phyloP scores from a whole-genome alignment of 164 flowering plant species.

The Aristolochia fimbriata region DNA sequence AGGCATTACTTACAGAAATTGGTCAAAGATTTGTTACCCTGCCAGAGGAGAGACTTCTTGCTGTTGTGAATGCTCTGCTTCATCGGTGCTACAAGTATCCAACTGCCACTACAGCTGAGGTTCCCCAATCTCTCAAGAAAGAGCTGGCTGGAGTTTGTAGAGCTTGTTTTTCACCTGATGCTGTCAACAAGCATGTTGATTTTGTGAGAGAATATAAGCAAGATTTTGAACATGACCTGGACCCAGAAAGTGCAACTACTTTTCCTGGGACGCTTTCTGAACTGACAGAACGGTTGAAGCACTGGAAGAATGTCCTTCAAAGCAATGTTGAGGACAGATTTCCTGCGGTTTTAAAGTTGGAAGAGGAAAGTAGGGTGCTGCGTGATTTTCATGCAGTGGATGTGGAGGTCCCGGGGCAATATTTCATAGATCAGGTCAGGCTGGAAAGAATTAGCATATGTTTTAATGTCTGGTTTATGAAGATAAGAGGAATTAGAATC shows the following conservation, averaged over 20 bases:
- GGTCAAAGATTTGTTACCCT: slow-evolving; percentile 95
- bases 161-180: slow-evolving; percentile 98
- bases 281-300: slow-evolving; percentile 84
- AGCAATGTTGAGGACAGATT: slow-evolving; percentile 95
- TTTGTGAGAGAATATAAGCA: slow-evolving; percentile 98
- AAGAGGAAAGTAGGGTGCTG: slow-evolving; percentile 93
- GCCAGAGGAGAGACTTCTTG: slow-evolving; percentile 97
- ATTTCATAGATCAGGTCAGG: slow-evolving; percentile 82
- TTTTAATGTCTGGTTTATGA: too few relatives aligned
- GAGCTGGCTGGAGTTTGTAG: slow-evolving; percentile 98
- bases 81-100: slow-evolving; percentile 98
- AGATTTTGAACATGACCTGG: slow-evolving; percentile 96
- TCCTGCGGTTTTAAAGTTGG: slow-evolving; percentile 94
- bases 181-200: slow-evolving; percentile 96
- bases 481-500: too few relatives aligned
- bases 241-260: slow-evolving; percentile 83
- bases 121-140: slow-evolving; percentile 94
- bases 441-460: neutral
- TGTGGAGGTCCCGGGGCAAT: slow-evolving; percentile 99
- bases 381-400: slow-evolving; percentile 97
- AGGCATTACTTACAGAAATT: slow-evolving; percentile 91
- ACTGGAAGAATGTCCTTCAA: slow-evolving; percentile 98
- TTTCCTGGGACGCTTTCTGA: slow-evolving; percentile 92
- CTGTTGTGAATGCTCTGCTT: slow-evolving; percentile 93
- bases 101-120: slow-evolving; percentile 96